phyloP scores from a whole-genome alignment of 164 flowering plant genomes.

The Piper betle region DNA sequence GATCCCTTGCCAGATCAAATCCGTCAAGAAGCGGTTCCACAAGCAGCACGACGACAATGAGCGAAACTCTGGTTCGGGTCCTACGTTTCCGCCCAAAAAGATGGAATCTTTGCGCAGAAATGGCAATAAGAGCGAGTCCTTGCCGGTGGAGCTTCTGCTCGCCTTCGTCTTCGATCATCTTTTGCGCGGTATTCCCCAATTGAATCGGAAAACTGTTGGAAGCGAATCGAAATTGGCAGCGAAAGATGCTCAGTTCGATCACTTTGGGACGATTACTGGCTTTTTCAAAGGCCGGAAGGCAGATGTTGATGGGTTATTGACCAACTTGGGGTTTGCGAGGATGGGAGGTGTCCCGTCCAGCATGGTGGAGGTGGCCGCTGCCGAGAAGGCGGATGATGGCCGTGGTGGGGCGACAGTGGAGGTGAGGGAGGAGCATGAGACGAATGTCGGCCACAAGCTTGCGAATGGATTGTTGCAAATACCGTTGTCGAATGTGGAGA shows the following conservation, averaged over 20 bases:
- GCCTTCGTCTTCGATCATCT: conserved; percentile 50
- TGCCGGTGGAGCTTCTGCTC: conserved; percentile 40
- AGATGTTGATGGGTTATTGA: conserved; percentile 49
- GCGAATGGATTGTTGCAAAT: conserved; percentile 58
- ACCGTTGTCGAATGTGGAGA: conserved; percentile 95
- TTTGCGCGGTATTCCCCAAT: conserved; percentile 39
- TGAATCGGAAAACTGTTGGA: conserved; percentile 30
- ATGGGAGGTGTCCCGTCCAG: conserved; percentile 69
- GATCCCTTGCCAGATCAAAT: conserved; percentile 42
- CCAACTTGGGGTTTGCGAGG: conserved; percentile 75
- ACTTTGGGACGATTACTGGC: conserved; percentile 29
- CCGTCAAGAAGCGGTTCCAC: conserved; percentile 38
- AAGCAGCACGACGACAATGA: conserved; percentile 22
- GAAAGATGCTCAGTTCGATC: conserved; percentile 25
- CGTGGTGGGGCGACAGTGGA: conserved; percentile 16
- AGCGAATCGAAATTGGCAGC: conserved; percentile 7
- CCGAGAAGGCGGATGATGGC: conserved; percentile 38
- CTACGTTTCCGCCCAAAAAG: conserved; percentile 1
- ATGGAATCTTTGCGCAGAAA: background rate
- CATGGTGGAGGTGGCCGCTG: conserved; percentile 43
- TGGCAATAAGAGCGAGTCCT: conserved; percentile 15
- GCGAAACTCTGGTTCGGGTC: conserved; percentile 4
- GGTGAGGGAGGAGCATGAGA: conserved; percentile 27
- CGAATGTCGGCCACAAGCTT: conserved; percentile 40
- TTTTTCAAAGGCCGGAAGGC: conserved; percentile 49